phyloP scores from a whole-genome alignment of 1,139 yeast genomes.

The Suzukiozyma palmioleophila region DNA sequence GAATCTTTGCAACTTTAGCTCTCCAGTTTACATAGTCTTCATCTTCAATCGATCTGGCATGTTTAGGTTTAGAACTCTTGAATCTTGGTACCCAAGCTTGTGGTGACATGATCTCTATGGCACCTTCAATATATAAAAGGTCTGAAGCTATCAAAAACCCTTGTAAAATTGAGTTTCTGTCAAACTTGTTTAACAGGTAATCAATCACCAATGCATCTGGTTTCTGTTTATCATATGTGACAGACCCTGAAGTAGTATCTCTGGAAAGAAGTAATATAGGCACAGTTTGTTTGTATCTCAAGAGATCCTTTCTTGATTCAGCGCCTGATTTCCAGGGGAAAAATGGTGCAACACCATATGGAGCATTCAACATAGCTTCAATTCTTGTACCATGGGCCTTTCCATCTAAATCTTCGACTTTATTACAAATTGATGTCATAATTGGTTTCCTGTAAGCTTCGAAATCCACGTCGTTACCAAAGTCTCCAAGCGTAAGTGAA shows the following conservation, averaged over 20 bases:
- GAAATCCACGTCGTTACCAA: conserved; percentile 28
- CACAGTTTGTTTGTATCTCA: conserved; percentile 37
- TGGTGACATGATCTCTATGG: conserved; percentile 40
- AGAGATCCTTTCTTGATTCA: conserved; percentile 27
- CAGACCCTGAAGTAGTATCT: conserved; percentile 43
- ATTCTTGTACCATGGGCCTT: conserved; percentile 54
- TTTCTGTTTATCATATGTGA: conserved; percentile 28
- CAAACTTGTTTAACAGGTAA: conserved; percentile 40
- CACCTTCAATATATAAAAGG: conserved; percentile 49
- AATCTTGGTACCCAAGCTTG: conserved; percentile 37
- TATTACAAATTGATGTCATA: conserved; percentile 48
- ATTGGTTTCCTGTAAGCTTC: conserved; percentile 43
- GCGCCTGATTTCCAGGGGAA: conserved; percentile 44
- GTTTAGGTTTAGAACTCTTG: conserved; percentile 34
- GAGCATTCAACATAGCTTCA: conserved; percentile 49
- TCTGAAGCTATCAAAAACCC: conserved; percentile 44
- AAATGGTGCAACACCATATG: conserved; percentile 34
- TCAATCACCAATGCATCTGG: conserved; percentile 38
- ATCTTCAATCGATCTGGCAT: conserved; percentile 39
- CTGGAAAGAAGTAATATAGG: conserved; percentile 47
- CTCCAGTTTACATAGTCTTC: conserved; percentile 47
- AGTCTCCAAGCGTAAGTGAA: conserved; percentile 39
- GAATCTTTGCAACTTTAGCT: conserved; percentile 20
- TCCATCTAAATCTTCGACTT: conserved; percentile 52
- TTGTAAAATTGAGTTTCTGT: conserved; percentile 36